Evolutionary conservation across 306 rosid genomes (phyloP).

Genomic region (Neltuma alba): DNA sequence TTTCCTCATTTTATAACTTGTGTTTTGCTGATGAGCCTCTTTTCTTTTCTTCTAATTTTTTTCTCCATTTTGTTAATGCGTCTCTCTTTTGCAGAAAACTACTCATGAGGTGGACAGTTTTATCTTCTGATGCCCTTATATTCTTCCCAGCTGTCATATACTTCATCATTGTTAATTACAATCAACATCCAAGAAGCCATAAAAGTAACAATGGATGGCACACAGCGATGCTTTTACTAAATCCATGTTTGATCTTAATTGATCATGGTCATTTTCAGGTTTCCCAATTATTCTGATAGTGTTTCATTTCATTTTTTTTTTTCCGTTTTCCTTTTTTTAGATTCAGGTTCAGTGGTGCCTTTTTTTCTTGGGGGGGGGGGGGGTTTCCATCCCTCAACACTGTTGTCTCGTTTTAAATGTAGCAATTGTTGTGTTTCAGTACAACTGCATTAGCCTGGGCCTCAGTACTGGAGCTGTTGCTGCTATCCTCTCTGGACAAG

Average conservation of each 20-base stretch:
- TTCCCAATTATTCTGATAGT: slow-evolving; percentile 3
- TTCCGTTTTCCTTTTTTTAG: background rate
- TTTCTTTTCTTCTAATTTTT: background rate
- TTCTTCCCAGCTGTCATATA: slow-evolving; percentile 83
- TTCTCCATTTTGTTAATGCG: background rate
- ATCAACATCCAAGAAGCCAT: slow-evolving; percentile 39
- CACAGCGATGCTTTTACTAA: slow-evolving; percentile 61
- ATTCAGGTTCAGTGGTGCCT: background rate
- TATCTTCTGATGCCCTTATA: slow-evolving; percentile 82
- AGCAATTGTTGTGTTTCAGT: slow-evolving; percentile 52
- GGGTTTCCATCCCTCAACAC: background rate
- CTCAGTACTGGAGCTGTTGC: slow-evolving; percentile 81
- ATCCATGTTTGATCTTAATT: slow-evolving; percentile 76
- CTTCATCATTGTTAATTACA: slow-evolving; percentile 58
- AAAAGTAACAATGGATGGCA: slow-evolving; percentile 74
- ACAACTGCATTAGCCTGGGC: slow-evolving; percentile 90
- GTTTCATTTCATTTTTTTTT: background rate
- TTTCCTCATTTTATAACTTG: background rate
- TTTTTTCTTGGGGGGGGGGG: too few relatives aligned
- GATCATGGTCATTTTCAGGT: slow-evolving; percentile 98
- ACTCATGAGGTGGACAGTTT: slow-evolving; percentile 95
- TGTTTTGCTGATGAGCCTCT: background rate
- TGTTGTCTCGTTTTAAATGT: slow-evolving; percentile 4
- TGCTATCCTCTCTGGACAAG: slow-evolving; percentile 63
- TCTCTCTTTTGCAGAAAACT: slow-evolving; percentile 67